A percentile compares a stretch with the other conserved stretches of the same genome.
Conservation (phyloP, 768 basidiomycete genomes). For the Lepiota venenata region DNA sequence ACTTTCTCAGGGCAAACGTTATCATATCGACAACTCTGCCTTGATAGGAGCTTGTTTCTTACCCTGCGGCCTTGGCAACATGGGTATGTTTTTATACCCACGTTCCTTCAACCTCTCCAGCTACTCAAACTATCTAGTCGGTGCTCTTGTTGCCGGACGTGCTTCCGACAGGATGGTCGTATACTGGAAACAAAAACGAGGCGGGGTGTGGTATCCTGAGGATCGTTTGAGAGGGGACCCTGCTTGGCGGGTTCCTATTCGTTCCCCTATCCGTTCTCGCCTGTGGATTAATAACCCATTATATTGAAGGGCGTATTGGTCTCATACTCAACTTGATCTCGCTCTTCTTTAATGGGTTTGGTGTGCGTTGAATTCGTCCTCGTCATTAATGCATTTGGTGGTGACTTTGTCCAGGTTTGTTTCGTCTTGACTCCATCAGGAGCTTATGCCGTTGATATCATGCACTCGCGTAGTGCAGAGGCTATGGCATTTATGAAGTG, state of each 20-base stretch:
- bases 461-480: constrained; percentile 32
- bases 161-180: constrained; percentile 55
- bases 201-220: constrained; percentile 46
- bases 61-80: constrained; percentile 55
- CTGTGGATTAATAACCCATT: constrained; percentile 23
- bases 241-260: constrained; percentile 48
- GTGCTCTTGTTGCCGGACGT: constrained; percentile 55
- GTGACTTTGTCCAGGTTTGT: too few relatives aligned
- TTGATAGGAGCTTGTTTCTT: constrained; percentile 58
- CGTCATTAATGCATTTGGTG: too few relatives aligned
- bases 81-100: constrained; percentile 36
- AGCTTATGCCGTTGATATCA: constrained; percentile 58
- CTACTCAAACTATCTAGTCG: constrained; percentile 35
- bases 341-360: constrained; percentile 61
- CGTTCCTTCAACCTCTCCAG: background rate
- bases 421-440: constrained; percentile 41
- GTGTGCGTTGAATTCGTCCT: constrained; percentile 29
- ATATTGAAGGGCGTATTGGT: constrained; percentile 32
- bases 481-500: too few relatives aligned
- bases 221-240: too few relatives aligned
- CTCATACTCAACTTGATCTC: constrained; percentile 44
- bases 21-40: constrained; percentile 47
- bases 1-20: constrained; percentile 42
- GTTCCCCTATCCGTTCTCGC: constrained; percentile 36
- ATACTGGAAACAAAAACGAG: constrained; percentile 43